Evolutionary conservation across 2,329 filamentous ascomycete species (phyloP).

Genomic region (Magnaporthiopsis poae): DNA sequence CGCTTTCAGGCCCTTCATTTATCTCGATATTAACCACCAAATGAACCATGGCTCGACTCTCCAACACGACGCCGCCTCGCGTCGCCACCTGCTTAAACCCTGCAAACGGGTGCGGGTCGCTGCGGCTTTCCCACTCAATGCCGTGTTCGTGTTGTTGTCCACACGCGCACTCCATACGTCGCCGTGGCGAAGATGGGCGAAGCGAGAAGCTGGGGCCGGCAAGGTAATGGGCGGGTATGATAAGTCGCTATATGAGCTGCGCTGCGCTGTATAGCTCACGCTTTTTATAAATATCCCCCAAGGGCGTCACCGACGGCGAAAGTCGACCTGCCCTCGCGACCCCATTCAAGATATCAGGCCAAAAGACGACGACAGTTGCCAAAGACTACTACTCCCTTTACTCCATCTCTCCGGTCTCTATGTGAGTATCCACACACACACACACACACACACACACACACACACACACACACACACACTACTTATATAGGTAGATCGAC

Average conservation of each 20-base stretch:
- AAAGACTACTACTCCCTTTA: too few species aligned
- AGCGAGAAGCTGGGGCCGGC: background rate
- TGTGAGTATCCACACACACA: background rate
- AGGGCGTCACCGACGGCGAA: background rate
- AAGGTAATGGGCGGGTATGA: background rate
- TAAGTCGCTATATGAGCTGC: too few species aligned
- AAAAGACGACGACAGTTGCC: too few species aligned
- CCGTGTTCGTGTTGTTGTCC: background rate
- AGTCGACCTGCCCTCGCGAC: background rate
- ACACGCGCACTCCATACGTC: too few species aligned
- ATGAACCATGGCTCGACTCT: background rate
- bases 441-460: background rate
- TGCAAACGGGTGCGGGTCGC: background rate
- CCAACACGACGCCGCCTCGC: too few species aligned
- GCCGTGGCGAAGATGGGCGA: background rate
- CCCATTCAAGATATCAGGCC: too few species aligned
- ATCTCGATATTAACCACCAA: background rate
- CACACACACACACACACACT: too few species aligned
- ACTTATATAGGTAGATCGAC: too few species aligned
- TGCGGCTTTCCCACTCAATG: background rate
- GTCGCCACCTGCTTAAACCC: too few species aligned
- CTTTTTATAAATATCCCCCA: background rate
- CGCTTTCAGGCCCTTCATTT: background rate
- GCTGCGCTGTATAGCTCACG: background rate
- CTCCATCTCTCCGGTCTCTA: too few species aligned